Conservation (phyloP, 164 flowering plant genomes). For the Litsea cubeba region DNA sequence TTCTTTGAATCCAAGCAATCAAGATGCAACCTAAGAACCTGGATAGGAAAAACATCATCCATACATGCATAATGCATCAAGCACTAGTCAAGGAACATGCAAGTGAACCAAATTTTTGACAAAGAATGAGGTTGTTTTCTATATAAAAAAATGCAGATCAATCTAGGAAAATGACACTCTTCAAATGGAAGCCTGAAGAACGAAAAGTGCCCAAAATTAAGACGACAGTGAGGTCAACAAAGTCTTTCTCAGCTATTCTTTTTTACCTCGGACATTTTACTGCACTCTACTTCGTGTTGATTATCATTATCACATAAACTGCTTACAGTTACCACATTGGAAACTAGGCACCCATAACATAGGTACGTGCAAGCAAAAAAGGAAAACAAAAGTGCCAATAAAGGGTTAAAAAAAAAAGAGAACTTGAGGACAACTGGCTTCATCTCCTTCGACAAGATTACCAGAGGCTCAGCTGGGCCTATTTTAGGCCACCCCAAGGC, state of each 20-base stretch:
- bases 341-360: not conserved
- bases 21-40: conserved; percentile 79
- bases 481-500: no score
- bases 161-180: not conserved
- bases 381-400: not conserved
- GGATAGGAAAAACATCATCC: conserved; percentile 10
- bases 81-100: no score
- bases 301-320: not conserved
- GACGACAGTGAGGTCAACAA: no score
- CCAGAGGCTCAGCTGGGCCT: no score
- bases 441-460: not conserved
- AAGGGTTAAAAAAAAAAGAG: not conserved
- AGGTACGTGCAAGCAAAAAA: not conserved
- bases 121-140: not conserved
- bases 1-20: conserved; percentile 42
- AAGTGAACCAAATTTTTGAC: not conserved
- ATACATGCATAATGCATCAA: no score
- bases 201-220: not conserved
- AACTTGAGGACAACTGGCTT: not conserved
- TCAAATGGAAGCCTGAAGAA: not conserved
- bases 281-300: not conserved
- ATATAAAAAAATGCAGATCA: no score
- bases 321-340: not conserved
- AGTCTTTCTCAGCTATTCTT: no score
- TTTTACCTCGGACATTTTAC: not conserved